Conservation (phyloP, 306 rosid species). For the Fragaria iinumae region DNA sequence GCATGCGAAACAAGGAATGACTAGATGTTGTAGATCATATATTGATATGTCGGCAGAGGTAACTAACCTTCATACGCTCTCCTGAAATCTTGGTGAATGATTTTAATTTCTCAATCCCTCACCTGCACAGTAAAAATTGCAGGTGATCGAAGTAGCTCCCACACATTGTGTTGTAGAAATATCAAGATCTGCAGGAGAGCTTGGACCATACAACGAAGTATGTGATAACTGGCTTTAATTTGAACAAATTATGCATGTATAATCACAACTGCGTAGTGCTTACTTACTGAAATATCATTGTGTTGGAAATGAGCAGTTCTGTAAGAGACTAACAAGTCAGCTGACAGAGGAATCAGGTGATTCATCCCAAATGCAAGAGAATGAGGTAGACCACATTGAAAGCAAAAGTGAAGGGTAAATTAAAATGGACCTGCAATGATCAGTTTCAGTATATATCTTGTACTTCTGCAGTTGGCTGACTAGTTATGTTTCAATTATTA, state of each 20-base stretch:
- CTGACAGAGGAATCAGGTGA: conserved; percentile 40
- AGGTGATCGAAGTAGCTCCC: conserved; percentile 87
- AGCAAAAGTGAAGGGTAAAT: conserved; percentile 37
- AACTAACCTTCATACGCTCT: conserved; percentile 12
- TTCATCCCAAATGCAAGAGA: conserved; percentile 35
- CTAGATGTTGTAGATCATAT: conserved; percentile 60
- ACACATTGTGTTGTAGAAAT: conserved; percentile 66
- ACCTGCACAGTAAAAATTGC: conserved; percentile 25
- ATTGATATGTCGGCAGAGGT: conserved; percentile 72
- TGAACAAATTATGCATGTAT: conserved; percentile 7
- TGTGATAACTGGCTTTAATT: not conserved
- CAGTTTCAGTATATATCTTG: not conserved
- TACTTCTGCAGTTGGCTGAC: conserved; percentile 26
- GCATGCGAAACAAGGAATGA: conserved; percentile 49
- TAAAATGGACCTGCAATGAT: conserved; percentile 2
- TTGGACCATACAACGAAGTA: conserved; percentile 53
- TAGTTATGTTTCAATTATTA: conserved; percentile 18
- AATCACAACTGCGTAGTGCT: not conserved
- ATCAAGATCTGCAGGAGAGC: conserved; percentile 70
- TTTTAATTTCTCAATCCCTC: conserved; percentile 11
- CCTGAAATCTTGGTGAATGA: not conserved
- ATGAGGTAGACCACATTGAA: conserved; percentile 11
- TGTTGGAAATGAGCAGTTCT: conserved; percentile 52
- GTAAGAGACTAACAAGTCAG: conserved; percentile 59
- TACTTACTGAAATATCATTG: conserved; percentile 15